These are phyloP conservation scores for Stephanodiscus triporus DNA, from an alignment of 108 stramenopile species.

Conservation along the genomic window DNA sequence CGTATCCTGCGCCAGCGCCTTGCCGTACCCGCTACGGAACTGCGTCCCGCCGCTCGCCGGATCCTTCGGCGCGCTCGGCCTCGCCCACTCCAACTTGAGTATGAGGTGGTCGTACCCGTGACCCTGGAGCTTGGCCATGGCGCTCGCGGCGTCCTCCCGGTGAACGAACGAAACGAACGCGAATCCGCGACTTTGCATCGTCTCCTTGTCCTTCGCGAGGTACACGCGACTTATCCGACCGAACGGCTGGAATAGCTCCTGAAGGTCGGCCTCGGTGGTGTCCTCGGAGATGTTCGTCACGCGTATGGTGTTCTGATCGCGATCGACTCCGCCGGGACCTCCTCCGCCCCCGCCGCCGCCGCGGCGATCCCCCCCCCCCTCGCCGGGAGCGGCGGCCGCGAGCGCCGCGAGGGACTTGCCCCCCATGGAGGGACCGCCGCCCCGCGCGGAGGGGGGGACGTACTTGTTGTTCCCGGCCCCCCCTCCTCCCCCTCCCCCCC, in stretches of 20 bases:
- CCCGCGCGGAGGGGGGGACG: constrained; percentile 77
- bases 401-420: constrained; percentile 62
- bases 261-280: constrained; percentile 95
- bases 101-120: constrained; percentile 99
- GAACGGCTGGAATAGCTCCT: constrained; percentile 93
- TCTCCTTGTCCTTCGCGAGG: constrained; percentile 97
- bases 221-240: constrained; percentile 96
- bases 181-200: constrained; percentile 91
- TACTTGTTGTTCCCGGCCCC: constrained; percentile 62
- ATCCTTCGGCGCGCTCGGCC: constrained; percentile 93
- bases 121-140: constrained; percentile 95
- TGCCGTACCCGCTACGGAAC: constrained; percentile 94
- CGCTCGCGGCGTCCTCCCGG: constrained; percentile 89
- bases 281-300: constrained; percentile 98
- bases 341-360: constrained; percentile 68
- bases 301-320: constrained; percentile 95
- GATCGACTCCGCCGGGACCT: constrained; percentile 63
- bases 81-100: constrained; percentile 98
- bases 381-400: constrained; percentile 42
- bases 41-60: constrained; percentile 73
- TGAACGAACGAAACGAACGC: constrained; percentile 96
- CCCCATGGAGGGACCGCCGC: constrained; percentile 52
- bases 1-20: constrained; percentile 98
- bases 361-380: constrained; percentile 1
- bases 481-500: constrained; percentile 45